These are phyloP conservation scores for Pythium diclinum DNA, from an alignment of 352 stramenopile genomes.

Conservation along the genomic window DNA sequence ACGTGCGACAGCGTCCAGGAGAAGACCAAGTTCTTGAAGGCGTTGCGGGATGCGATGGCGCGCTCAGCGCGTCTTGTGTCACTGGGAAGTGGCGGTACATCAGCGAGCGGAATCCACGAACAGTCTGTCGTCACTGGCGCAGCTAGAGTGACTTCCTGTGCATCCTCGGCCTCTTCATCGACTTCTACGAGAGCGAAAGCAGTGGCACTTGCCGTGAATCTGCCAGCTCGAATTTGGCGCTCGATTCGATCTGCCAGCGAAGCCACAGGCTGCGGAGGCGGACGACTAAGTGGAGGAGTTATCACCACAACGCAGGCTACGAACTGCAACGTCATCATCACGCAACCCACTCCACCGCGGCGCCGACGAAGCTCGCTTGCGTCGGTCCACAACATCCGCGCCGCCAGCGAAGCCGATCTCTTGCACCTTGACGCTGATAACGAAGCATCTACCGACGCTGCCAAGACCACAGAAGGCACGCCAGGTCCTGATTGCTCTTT, in stretches of 20 bases:
- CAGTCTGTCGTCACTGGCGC: neutral
- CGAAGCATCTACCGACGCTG: neutral
- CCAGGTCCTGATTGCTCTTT: neutral
- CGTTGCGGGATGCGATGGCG: conserved; percentile 35
- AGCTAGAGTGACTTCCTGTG: neutral
- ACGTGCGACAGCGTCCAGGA: conserved; percentile 37
- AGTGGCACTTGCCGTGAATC: conserved; percentile 20
- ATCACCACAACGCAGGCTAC: neutral
- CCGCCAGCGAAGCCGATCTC: conserved; percentile 14
- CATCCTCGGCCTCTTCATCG: neutral
- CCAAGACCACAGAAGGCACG: neutral
- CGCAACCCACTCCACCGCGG: neutral
- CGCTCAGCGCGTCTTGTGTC: conserved; percentile 24
- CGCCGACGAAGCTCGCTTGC: neutral
- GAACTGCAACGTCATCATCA: neutral
- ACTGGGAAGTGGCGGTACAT: neutral
- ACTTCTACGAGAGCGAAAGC: conserved; percentile 9
- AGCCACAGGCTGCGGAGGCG: neutral
- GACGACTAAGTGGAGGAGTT: neutral
- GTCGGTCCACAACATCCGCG: neutral
- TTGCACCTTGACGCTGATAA: conserved; percentile 9
- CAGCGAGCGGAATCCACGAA: neutral
- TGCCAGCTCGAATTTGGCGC: conserved; percentile 28
- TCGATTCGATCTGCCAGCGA: conserved; percentile 15
- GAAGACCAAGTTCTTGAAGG: conserved; percentile 36